Percentiles rank a stretch among this genome's conserved stretches.
phyloP scores from a whole-genome alignment of 1,284 basidiomycete genomes.

The Irpex sp. region DNA sequence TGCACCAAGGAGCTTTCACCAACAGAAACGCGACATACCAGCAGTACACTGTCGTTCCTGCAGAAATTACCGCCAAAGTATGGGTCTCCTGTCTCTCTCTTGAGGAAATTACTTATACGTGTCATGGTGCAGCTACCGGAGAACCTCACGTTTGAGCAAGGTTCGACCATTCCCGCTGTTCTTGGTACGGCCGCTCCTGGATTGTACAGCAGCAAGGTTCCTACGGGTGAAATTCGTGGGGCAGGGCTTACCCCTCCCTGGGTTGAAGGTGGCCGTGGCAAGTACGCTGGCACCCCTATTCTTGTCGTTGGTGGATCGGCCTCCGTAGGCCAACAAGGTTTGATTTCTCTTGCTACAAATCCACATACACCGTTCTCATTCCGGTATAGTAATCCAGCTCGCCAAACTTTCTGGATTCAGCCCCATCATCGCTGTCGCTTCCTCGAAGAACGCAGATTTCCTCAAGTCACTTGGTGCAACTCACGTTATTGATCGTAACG shows the following conservation, averaged over 20 bases:
- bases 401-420: slow-evolving; percentile 45
- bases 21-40: slow-evolving; percentile 18
- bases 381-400: slow-evolving; percentile 37
- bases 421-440: slow-evolving; percentile 45
- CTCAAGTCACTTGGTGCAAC: slow-evolving; percentile 50
- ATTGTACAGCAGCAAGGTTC: slow-evolving; percentile 7
- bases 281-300: slow-evolving; percentile 27
- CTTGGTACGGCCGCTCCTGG: slow-evolving; percentile 17
- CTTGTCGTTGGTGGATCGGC: slow-evolving; percentile 34
- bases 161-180: slow-evolving; percentile 18
- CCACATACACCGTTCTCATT: not conserved
- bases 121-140: slow-evolving; percentile 14
- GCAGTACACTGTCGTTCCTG: slow-evolving; percentile 18
- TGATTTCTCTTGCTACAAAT: not conserved
- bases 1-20: slow-evolving; percentile 15
- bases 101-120: not conserved
- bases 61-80: slow-evolving; percentile 18
- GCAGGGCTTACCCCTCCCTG: slow-evolving; percentile 16
- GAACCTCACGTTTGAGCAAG: slow-evolving; percentile 20
- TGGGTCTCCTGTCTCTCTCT: not conserved
- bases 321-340: slow-evolving; percentile 34
- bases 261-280: slow-evolving; percentile 20
- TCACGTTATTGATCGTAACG: slow-evolving; percentile 32
- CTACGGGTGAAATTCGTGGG: slow-evolving; percentile 4
- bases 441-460: slow-evolving; percentile 34